phyloP scores from a whole-genome alignment of 108 stramenopile genomes.

The Nitzschia inconspicua region DNA sequence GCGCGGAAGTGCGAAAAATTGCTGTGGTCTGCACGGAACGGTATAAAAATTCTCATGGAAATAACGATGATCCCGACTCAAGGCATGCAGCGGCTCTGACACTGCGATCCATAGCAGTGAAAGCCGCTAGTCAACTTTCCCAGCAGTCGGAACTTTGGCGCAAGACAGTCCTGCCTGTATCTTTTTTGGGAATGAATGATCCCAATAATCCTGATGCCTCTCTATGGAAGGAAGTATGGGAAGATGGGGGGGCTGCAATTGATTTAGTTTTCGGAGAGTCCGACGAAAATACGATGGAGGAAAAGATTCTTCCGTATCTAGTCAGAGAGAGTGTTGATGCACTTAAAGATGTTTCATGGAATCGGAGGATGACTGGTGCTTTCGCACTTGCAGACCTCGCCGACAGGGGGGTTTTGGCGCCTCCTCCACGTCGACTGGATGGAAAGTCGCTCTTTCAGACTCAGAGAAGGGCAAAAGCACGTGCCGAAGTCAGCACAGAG shows the following conservation, averaged over 20 bases:
- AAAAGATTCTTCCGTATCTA: constrained; percentile 54
- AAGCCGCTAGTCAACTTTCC: constrained; percentile 62
- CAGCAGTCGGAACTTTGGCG: constrained; percentile 77
- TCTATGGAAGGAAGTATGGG: constrained; percentile 81
- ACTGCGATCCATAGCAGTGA: constrained; percentile 69
- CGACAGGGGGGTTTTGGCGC: constrained; percentile 56
- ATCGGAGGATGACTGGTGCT: constrained; percentile 55
- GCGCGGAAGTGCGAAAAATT: constrained; percentile 62
- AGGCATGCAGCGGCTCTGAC: constrained; percentile 70
- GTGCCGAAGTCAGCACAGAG: constrained; percentile 40
- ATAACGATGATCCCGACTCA: constrained; percentile 65
- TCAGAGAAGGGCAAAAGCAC: constrained; percentile 29
- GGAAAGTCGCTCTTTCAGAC: background rate
- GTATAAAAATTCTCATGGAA: constrained; percentile 67
- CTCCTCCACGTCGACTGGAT: constrained; percentile 28
- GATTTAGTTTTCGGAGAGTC: constrained; percentile 25
- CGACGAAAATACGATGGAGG: constrained; percentile 46
- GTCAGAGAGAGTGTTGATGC: constrained; percentile 43
- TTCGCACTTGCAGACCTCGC: constrained; percentile 51
- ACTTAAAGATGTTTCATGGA: constrained; percentile 64
- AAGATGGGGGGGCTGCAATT: constrained; percentile 74
- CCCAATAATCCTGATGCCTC: constrained; percentile 52
- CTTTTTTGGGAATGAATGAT: constrained; percentile 76
- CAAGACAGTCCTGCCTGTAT: constrained; percentile 61
- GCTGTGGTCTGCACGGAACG: constrained; percentile 63